A percentile compares a stretch with the other conserved stretches of the same genome.
Evolutionary conservation across 352 stramenopile genomes (phyloP).

Genomic region (Phytophthora pistaciae): DNA sequence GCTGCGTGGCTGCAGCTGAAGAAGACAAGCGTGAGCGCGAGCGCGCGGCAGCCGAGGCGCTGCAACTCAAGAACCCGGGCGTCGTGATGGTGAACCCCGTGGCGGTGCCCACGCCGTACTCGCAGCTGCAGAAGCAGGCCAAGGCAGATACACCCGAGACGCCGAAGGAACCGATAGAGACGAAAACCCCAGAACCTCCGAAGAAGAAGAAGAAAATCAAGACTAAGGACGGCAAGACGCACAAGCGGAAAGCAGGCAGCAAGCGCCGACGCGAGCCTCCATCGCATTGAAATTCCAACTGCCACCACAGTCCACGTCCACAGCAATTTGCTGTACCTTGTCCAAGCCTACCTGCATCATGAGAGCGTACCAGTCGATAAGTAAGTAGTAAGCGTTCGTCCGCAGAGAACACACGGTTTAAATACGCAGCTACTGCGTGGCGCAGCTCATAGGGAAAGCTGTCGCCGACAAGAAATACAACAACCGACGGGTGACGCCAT

Average conservation of each 20-base stretch:
- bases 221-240: slow-evolving; percentile 20
- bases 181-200: slow-evolving; percentile 5
- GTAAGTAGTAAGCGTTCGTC: slow-evolving; percentile 26
- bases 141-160: slow-evolving; percentile 6
- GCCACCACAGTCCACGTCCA: background rate
- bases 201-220: slow-evolving; percentile 31
- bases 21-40: slow-evolving; percentile 86
- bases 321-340: slow-evolving; percentile 20
- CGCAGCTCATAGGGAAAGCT: slow-evolving; percentile 40
- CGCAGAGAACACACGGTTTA: slow-evolving; percentile 3
- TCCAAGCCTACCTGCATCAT: slow-evolving; percentile 2
- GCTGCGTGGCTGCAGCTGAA: slow-evolving; percentile 79
- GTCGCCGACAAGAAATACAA: slow-evolving; percentile 19
- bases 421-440: slow-evolving; percentile 15
- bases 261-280: slow-evolving; percentile 13
- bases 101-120: slow-evolving; percentile 54
- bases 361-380: slow-evolving; percentile 13
- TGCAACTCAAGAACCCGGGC: slow-evolving; percentile 56
- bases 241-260: slow-evolving; percentile 29
- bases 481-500: slow-evolving; percentile 11
- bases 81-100: slow-evolving; percentile 77
- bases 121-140: slow-evolving; percentile 30
- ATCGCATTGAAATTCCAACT: background rate
- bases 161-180: slow-evolving; percentile 6
- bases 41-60: slow-evolving; percentile 42